Percentiles rank a stretch among this genome's conserved stretches.
phyloP scores from a whole-genome alignment of 768 basidiomycete genomes.

The Clitopilus passeckerianus region DNA sequence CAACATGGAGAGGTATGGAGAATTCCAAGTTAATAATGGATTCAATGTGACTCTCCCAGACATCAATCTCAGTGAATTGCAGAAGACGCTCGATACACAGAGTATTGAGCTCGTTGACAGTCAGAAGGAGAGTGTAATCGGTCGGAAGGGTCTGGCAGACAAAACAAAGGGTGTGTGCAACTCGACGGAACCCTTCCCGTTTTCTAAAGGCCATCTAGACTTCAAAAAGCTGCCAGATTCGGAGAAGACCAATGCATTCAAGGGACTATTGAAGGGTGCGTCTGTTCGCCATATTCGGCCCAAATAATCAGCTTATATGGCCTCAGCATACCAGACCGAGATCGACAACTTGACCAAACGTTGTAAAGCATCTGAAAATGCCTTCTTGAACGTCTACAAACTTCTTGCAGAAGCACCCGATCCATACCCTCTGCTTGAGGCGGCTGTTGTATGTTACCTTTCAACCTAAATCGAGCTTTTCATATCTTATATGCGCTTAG shows the following conservation, averaged over 20 bases:
- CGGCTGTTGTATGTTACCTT: slow-evolving; percentile 61
- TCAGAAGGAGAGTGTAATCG: slow-evolving; percentile 95
- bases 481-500: slow-evolving; percentile 27
- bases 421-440: slow-evolving; percentile 94
- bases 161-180: slow-evolving; percentile 94
- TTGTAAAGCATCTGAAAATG: slow-evolving; percentile 88
- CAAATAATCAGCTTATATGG: not conserved
- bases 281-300: not conserved
- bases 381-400: slow-evolving; percentile 96
- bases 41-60: slow-evolving; percentile 36
- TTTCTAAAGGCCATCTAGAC: slow-evolving; percentile 41
- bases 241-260: slow-evolving; percentile 85
- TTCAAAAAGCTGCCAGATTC: slow-evolving; percentile 94
- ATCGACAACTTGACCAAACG: slow-evolving; percentile 94
- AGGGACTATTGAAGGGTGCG: slow-evolving; percentile 81
- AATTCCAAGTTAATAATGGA: not conserved
- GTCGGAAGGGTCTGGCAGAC: slow-evolving; percentile 91
- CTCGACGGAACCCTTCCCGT: too few relatives aligned
- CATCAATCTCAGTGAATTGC: slow-evolving; percentile 84
- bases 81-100: slow-evolving; percentile 89
- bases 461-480: not conserved
- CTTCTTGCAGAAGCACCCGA: slow-evolving; percentile 95
- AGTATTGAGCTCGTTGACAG: slow-evolving; percentile 96
- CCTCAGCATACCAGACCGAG: slow-evolving; percentile 87
- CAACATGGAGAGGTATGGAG: slow-evolving; percentile 84